phyloP scores from a whole-genome alignment of 192 early-diverging fungal species.

The Chytriomyces hyalinus region DNA sequence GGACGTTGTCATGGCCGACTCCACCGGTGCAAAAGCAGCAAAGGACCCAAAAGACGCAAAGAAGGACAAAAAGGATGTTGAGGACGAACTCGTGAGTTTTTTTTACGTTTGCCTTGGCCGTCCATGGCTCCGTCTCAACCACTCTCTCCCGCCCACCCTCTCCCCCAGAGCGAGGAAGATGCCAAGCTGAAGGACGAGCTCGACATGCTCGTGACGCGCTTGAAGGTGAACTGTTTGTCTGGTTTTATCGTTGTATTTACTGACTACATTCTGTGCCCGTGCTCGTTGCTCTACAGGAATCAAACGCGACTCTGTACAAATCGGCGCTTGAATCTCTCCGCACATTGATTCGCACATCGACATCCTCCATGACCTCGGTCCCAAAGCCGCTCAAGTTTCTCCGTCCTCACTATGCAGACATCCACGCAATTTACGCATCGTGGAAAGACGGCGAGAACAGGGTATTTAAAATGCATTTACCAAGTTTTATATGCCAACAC shows the following conservation, averaged over 20 bases:
- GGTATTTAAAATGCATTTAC: slow-evolving; percentile 46
- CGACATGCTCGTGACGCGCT: slow-evolving; percentile 91
- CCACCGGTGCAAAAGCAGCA: slow-evolving; percentile 13
- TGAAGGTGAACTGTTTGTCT: slow-evolving; percentile 66
- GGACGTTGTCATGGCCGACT: slow-evolving; percentile 32
- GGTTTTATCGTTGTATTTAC: not conserved
- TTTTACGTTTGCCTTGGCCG: not conserved
- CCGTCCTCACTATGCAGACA: slow-evolving; percentile 78
- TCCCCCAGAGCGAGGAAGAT: slow-evolving; percentile 91
- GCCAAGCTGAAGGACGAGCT: slow-evolving; percentile 89
- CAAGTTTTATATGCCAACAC: not conserved
- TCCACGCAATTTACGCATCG: slow-evolving; percentile 70
- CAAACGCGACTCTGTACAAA: slow-evolving; percentile 75
- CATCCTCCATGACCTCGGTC: slow-evolving; percentile 99
- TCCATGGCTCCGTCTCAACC: not conserved
- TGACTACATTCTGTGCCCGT: not conserved
- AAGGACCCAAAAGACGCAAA: slow-evolving; percentile 11
- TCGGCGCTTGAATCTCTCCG: slow-evolving; percentile 87
- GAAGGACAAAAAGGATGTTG: slow-evolving; percentile 38
- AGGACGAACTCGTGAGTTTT: slow-evolving; percentile 36
- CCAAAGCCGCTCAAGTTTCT: slow-evolving; percentile 98
- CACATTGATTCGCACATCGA: slow-evolving; percentile 89
- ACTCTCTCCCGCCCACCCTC: not conserved
- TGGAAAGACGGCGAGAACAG: slow-evolving; percentile 83
- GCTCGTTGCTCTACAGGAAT: slow-evolving; percentile 54